Percentiles rank a stretch among this genome's conserved stretches.
These are phyloP conservation scores for Marasmius oreades DNA, from an alignment of 1,284 basidiomycete species.

Conservation along the genomic window DNA sequence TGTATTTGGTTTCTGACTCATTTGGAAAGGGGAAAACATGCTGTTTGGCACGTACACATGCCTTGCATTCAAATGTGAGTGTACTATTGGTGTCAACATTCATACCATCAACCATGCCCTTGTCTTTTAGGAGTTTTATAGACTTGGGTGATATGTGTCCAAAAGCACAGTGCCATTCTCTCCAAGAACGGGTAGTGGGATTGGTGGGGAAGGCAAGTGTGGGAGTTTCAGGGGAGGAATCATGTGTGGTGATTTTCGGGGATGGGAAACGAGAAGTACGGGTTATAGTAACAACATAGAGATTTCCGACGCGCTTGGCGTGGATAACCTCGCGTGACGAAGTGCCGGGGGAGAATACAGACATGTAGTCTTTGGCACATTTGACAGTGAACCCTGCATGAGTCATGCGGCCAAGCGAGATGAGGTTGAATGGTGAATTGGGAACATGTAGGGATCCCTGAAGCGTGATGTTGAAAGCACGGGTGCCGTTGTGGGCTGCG, in stretches of 20 bases:
- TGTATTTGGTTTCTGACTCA: slow-evolving; percentile 10
- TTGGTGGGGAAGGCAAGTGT: no score
- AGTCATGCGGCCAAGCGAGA: slow-evolving; percentile 20
- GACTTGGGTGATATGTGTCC: slow-evolving; percentile 16
- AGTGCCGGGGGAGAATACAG: background rate
- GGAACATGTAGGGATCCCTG: background rate
- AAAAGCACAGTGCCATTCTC: slow-evolving; percentile 20
- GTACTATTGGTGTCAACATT: slow-evolving; percentile 5
- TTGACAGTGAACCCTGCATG: slow-evolving; percentile 21
- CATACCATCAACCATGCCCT: slow-evolving; percentile 14
- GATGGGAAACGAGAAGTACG: background rate
- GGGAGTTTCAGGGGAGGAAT: background rate
- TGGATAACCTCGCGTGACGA: no score
- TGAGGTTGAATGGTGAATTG: slow-evolving; percentile 3
- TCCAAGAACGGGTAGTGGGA: slow-evolving; percentile 16
- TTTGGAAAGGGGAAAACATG: slow-evolving; percentile 22
- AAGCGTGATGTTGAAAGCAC: background rate
- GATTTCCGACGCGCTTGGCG: background rate
- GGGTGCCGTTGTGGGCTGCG: background rate
- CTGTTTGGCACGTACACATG: slow-evolving; percentile 22
- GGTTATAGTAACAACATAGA: background rate
- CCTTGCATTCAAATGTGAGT: slow-evolving; percentile 15
- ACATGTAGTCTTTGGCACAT: background rate
- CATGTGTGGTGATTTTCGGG: no score
- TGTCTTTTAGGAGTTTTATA: slow-evolving; percentile 19